A percentile compares a stretch with the other conserved stretches of the same genome.
Evolutionary conservation across 129 eudicot genomes (phyloP).

Genomic region (Rutidosis leptorrhynchoides): DNA sequence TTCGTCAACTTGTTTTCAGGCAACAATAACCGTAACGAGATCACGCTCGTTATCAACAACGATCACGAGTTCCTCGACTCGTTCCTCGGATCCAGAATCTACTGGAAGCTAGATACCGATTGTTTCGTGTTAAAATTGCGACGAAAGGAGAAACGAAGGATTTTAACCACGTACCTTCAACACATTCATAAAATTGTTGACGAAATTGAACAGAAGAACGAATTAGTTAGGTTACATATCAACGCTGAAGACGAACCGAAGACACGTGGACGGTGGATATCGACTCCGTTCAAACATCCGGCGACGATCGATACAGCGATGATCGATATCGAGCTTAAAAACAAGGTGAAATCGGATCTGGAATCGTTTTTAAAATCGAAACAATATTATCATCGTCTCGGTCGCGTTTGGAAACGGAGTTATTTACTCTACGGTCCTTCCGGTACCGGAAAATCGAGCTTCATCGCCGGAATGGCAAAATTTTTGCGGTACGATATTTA

Average conservation of each 20-base stretch:
- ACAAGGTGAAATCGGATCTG: slow-evolving; percentile 65
- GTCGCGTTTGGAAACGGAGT: slow-evolving; percentile 85
- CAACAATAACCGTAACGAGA: slow-evolving; percentile 48
- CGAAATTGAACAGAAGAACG: slow-evolving; percentile 65
- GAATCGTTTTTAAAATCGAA: slow-evolving; percentile 70
- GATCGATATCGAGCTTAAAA: slow-evolving; percentile 69
- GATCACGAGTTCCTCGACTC: slow-evolving; percentile 48
- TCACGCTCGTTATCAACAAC: slow-evolving; percentile 50
- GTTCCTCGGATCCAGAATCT: slow-evolving; percentile 65
- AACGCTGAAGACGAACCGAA: slow-evolving; percentile 44
- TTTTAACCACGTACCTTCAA: slow-evolving; percentile 67
- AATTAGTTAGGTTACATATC: slow-evolving; percentile 45
- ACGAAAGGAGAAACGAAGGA: slow-evolving; percentile 60
- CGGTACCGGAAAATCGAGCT: slow-evolving; percentile 89
- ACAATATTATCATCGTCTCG: slow-evolving; percentile 76
- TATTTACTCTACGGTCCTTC: slow-evolving; percentile 69
- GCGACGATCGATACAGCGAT: slow-evolving; percentile 80
- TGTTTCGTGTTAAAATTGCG: slow-evolving; percentile 59
- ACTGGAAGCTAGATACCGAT: slow-evolving; percentile 49
- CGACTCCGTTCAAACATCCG: slow-evolving; percentile 75
- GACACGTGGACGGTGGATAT: slow-evolving; percentile 70
- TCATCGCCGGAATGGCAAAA: slow-evolving; percentile 86
- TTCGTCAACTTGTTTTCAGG: slow-evolving; percentile 68
- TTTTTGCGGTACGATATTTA: slow-evolving; percentile 60
- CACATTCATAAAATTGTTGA: slow-evolving; percentile 62